Conservation (phyloP, 495 filamentous ascomycete species). For the Neurospora sp. region DNA sequence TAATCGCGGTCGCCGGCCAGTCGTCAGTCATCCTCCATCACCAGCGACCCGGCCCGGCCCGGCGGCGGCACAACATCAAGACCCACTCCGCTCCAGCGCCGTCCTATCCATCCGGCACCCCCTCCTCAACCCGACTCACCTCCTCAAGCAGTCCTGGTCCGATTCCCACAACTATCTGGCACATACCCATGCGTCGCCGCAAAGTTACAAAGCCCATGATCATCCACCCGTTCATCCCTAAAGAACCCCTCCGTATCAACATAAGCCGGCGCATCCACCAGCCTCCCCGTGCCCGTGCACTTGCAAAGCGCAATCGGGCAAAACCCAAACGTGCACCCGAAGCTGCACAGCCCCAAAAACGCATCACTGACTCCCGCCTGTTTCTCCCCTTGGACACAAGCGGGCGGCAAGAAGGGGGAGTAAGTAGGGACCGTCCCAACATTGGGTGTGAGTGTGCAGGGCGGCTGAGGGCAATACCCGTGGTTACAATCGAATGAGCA, state of each 20-base stretch:
- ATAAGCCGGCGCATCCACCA: not conserved
- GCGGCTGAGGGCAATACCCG: constrained; percentile 1
- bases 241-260: not conserved
- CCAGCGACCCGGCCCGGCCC: too few relatives aligned
- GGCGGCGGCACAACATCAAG: too few relatives aligned
- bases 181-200: not conserved
- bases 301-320: constrained; percentile 1
- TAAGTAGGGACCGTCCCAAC: not conserved
- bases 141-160: not conserved
- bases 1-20: too few relatives aligned
- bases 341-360: constrained; percentile 6
- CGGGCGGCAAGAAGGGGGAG: constrained; percentile 2
- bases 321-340: constrained; percentile 7
- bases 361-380: not conserved
- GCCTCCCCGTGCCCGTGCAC: not conserved
- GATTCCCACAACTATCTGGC: not conserved
- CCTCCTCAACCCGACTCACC: not conserved
- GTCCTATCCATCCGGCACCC: too few relatives aligned
- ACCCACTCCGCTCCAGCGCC: too few relatives aligned
- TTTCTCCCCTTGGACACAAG: not conserved
- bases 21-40: too few relatives aligned
- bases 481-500: constrained; percentile 8
- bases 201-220: constrained; percentile 4
- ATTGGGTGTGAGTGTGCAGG: not conserved
- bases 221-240: not conserved